These are phyloP conservation scores for Xylariaceae sp. DNA, from an alignment of 2,329 filamentous ascomycete genomes.

Conservation along the genomic window DNA sequence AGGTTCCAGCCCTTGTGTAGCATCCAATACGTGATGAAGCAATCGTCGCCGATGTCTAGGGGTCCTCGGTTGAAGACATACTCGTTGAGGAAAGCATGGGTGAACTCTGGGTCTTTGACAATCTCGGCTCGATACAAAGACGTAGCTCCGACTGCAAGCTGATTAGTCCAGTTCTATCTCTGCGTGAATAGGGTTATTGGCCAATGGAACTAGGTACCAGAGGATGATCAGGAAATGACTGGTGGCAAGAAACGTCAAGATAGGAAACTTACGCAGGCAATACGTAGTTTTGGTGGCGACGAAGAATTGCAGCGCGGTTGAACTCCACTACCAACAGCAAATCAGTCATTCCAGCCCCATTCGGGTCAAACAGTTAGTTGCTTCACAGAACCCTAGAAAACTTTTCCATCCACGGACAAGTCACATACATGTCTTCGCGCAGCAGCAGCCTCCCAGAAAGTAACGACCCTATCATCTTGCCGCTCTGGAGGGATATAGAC, in stretches of 20 bases:
- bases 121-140: conserved; percentile 5
- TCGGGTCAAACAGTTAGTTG: not conserved
- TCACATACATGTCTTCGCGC: no score
- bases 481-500: conserved; percentile 7
- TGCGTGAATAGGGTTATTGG: no score
- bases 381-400: no score
- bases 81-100: conserved; percentile 3
- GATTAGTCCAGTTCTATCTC: not conserved
- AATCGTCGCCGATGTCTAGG: conserved; percentile 12
- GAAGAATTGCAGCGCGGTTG: no score
- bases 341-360: not conserved
- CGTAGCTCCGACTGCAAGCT: not conserved
- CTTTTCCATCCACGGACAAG: no score
- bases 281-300: conserved; percentile 1
- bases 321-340: not conserved
- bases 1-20: conserved; percentile 6
- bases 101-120: conserved; percentile 3
- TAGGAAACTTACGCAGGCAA: not conserved
- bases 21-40: conserved; percentile 13
- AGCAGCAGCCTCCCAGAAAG: conserved; percentile 6
- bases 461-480: not conserved
- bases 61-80: not conserved
- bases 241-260: not conserved
- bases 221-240: no score
- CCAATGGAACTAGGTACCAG: no score